Evolutionary conservation across 345 rosid species (phyloP).

Genomic region (Luvunga scandens): DNA sequence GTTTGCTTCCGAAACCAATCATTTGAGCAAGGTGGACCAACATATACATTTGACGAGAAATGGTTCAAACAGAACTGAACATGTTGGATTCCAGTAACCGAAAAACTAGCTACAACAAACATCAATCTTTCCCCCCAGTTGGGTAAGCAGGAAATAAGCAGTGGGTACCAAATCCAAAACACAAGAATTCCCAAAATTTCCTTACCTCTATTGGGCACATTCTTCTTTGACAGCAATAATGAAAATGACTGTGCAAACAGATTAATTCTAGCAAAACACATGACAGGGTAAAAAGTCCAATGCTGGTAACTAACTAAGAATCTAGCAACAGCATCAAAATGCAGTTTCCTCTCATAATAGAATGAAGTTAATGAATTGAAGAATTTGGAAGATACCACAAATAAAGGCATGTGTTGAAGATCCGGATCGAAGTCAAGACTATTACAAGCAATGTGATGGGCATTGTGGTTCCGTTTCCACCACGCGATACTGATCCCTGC

Average conservation of each 20-base stretch:
- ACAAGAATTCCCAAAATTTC: constrained; percentile 43
- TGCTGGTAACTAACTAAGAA: constrained; percentile 60
- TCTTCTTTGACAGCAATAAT: constrained; percentile 35
- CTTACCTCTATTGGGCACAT: constrained; percentile 31
- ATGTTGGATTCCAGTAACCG: constrained; percentile 51
- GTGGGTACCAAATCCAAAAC: constrained; percentile 58
- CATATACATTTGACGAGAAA: constrained; percentile 48
- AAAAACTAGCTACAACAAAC: constrained; percentile 45
- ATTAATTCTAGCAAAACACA: constrained; percentile 59
- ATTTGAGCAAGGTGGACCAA: constrained; percentile 46
- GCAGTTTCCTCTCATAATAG: constrained; percentile 48
- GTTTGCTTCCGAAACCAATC: constrained; percentile 58
- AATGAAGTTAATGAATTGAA: constrained; percentile 38
- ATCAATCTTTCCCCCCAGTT: constrained; percentile 46
- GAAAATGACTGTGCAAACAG: constrained; percentile 45
- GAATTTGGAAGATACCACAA: constrained; percentile 52
- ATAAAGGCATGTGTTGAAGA: constrained; percentile 59
- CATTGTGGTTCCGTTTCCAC: constrained; percentile 62
- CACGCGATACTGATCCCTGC: constrained; percentile 64
- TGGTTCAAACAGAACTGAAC: constrained; percentile 61
- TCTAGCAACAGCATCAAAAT: constrained; percentile 42
- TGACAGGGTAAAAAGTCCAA: constrained; percentile 54
- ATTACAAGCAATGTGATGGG: constrained; percentile 57
- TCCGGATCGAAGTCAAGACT: constrained; percentile 59
- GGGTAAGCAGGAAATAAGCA: constrained; percentile 54